A percentile compares a stretch with the other conserved stretches of the same genome.
Conservation (phyloP, 495 filamentous ascomycete genomes). For the Daldinia grandis region DNA sequence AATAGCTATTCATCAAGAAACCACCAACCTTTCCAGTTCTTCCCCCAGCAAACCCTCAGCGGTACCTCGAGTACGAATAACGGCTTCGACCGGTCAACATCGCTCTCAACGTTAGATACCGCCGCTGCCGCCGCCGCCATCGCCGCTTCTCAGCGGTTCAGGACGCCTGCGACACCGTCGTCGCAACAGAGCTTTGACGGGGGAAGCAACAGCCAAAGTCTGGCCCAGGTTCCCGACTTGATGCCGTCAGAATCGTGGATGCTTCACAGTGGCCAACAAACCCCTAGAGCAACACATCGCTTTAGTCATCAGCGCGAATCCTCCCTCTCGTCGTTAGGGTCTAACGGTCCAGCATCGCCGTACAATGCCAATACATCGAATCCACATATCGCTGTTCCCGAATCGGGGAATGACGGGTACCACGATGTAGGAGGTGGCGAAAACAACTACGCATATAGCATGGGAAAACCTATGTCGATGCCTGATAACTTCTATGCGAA, state of each 20-base stretch:
- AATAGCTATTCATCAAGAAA: constrained; percentile 33
- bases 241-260: constrained; percentile 59
- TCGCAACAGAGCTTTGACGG: constrained; percentile 35
- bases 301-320: constrained; percentile 63
- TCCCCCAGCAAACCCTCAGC: constrained; percentile 24
- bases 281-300: constrained; percentile 50
- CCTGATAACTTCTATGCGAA: constrained; percentile 49
- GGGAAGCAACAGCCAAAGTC: constrained; percentile 39
- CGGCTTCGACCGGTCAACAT: constrained; percentile 17
- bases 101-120: constrained; percentile 53
- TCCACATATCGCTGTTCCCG: constrained; percentile 61
- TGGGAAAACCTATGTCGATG: constrained; percentile 48
- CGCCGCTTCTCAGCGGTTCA: constrained; percentile 43
- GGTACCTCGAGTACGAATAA: constrained; percentile 25
- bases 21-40: constrained; percentile 32
- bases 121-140: constrained; percentile 47
- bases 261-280: constrained; percentile 49
- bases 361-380: constrained; percentile 61
- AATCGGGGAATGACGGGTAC: constrained; percentile 50
- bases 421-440: constrained; percentile 50
- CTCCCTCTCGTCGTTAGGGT: constrained; percentile 64
- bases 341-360: constrained; percentile 62
- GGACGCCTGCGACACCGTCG: constrained; percentile 39
- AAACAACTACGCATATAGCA: constrained; percentile 51
- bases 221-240: constrained; percentile 43